Conservation (phyloP, 2,329 filamentous ascomycete genomes). For the Fusarium clavum region DNA sequence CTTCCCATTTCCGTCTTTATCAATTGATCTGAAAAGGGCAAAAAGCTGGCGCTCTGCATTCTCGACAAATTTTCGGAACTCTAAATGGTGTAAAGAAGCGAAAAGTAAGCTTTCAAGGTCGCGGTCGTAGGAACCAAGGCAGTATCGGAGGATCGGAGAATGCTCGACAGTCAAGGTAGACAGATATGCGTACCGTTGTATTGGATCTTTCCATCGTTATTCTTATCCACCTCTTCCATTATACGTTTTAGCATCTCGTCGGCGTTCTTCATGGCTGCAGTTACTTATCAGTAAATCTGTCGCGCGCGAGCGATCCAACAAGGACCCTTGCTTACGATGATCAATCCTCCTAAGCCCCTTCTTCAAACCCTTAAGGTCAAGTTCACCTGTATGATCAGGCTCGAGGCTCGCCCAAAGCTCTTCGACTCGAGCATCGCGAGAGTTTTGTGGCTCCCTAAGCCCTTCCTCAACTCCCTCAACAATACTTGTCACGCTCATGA, state of each 20-base stretch:
- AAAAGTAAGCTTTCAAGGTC: slow-evolving; percentile 38
- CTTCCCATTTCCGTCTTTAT: slow-evolving; percentile 85
- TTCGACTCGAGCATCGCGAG: slow-evolving; percentile 84
- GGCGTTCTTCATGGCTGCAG: slow-evolving; percentile 84
- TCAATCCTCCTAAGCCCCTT: slow-evolving; percentile 89
- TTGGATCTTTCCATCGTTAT: slow-evolving; percentile 89
- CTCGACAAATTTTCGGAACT: slow-evolving; percentile 90
- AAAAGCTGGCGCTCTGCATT: slow-evolving; percentile 87
- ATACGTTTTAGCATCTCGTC: slow-evolving; percentile 85
- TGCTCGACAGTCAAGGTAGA: slow-evolving; percentile 19
- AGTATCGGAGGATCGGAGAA: slow-evolving; percentile 29
- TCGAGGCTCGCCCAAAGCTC: slow-evolving; percentile 87
- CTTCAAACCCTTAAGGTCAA: slow-evolving; percentile 87
- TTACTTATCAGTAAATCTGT: slow-evolving; percentile 41
- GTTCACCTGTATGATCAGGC: slow-evolving; percentile 77
- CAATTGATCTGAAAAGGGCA: slow-evolving; percentile 85
- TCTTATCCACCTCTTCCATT: slow-evolving; percentile 84
- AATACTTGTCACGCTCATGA: slow-evolving; percentile 60
- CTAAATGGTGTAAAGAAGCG: slow-evolving; percentile 57
- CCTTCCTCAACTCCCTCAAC: slow-evolving; percentile 68
- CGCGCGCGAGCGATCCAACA: slow-evolving; percentile 11
- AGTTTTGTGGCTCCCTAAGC: slow-evolving; percentile 80
- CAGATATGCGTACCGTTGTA: slow-evolving; percentile 76
- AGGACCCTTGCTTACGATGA: slow-evolving; percentile 73
- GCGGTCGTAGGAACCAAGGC: slow-evolving; percentile 21